These are phyloP conservation scores for Cystofilobasidium capitatum DNA, from an alignment of 768 basidiomycete species.

Conservation along the genomic window DNA sequence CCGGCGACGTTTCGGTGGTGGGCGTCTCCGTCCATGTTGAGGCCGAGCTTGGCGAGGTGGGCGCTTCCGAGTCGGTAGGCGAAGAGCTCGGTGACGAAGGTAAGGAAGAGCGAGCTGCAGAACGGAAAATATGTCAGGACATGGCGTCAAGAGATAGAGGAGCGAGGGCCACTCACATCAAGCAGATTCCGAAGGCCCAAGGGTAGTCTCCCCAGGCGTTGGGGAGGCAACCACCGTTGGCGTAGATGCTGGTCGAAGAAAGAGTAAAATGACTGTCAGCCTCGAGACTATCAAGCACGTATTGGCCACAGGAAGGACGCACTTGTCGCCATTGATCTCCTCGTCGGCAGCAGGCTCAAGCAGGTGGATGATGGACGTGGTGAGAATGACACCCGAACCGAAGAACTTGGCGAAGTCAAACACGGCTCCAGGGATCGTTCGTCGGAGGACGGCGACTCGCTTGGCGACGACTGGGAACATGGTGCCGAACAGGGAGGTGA, in stretches of 20 bases:
- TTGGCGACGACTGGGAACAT: slow-evolving; percentile 61
- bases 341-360: slow-evolving; percentile 29
- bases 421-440: slow-evolving; percentile 28
- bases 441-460: slow-evolving; percentile 45
- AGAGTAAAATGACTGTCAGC: not conserved
- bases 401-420: slow-evolving; percentile 34
- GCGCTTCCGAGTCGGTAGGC: slow-evolving; percentile 79
- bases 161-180: slow-evolving; percentile 27
- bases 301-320: not conserved
- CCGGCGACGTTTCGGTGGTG: not conserved
- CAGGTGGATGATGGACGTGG: slow-evolving; percentile 34
- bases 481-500: slow-evolving; percentile 52
- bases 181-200: slow-evolving; percentile 33
- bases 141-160: not conserved
- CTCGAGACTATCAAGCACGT: too few relatives aligned
- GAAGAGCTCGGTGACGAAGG: slow-evolving; percentile 65
- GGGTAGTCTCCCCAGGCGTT: slow-evolving; percentile 35
- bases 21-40: slow-evolving; percentile 34
- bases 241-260: slow-evolving; percentile 7
- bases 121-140: slow-evolving; percentile 23
- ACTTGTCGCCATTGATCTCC: slow-evolving; percentile 3
- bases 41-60: slow-evolving; percentile 57
- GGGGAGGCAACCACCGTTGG: slow-evolving; percentile 31
- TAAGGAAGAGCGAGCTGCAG: slow-evolving; percentile 9
- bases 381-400: slow-evolving; percentile 31